These are phyloP conservation scores for Pyrenophora seminiperda DNA, from an alignment of 2,329 filamentous ascomycete genomes.

Conservation along the genomic window DNA sequence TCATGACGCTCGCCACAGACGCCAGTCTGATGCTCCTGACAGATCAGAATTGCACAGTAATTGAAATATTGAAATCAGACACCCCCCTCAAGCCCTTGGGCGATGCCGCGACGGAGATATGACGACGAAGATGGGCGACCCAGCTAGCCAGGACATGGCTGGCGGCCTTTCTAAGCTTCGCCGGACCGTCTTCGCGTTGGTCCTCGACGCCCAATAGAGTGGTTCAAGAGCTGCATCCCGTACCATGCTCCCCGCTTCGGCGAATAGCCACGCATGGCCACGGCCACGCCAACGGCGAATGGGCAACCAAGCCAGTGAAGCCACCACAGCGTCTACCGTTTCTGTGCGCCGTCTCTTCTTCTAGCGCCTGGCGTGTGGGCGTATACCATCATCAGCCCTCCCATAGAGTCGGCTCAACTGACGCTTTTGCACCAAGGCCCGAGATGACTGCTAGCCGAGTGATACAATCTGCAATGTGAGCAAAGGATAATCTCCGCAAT, in stretches of 20 bases:
- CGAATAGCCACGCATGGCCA: slow-evolving; percentile 6
- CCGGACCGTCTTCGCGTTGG: slow-evolving; percentile 7
- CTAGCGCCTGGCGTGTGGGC: background rate
- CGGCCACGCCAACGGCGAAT: slow-evolving; percentile 4
- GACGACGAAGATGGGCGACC: background rate
- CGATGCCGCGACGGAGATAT: no score
- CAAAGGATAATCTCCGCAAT: slow-evolving; percentile 24
- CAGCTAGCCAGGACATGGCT: background rate
- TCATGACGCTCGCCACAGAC: no score
- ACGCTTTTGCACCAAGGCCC: slow-evolving; percentile 21
- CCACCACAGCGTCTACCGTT: slow-evolving; percentile 13
- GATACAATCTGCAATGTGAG: slow-evolving; percentile 5
- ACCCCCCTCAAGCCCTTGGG: no score
- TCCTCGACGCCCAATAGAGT: slow-evolving; percentile 12
- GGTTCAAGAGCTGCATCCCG: slow-evolving; percentile 14
- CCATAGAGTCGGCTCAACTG: slow-evolving; percentile 18
- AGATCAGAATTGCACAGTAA: no score
- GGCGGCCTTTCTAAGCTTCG: background rate
- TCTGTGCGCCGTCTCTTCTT: slow-evolving; percentile 12
- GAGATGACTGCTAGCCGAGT: slow-evolving; percentile 16
- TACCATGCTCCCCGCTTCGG: slow-evolving; percentile 11
- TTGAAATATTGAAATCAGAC: no score
- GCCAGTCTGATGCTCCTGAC: no score
- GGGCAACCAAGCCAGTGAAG: slow-evolving; percentile 2
- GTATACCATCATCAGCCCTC: slow-evolving; percentile 14